phyloP scores from a whole-genome alignment of 1,139 yeast species.

The Taiozyma sp. region DNA sequence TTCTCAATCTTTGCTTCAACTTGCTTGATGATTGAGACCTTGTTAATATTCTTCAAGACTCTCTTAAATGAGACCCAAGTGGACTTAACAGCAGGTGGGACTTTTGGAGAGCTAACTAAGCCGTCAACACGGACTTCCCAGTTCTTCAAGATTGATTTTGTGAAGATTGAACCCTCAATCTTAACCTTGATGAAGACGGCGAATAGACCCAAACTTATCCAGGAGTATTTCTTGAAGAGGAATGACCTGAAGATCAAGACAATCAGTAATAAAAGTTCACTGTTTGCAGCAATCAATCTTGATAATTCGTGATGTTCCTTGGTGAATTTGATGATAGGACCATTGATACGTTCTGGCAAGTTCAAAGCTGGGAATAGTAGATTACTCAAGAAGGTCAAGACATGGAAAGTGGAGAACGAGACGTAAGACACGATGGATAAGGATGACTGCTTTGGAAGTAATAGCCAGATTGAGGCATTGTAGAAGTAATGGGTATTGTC shows the following conservation, averaged over 20 bases:
- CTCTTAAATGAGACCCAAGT: constrained; percentile 57
- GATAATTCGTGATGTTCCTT: constrained; percentile 62
- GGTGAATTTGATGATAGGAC: constrained; percentile 47
- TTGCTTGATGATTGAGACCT: constrained; percentile 14
- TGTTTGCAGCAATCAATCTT: constrained; percentile 62
- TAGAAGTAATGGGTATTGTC: constrained; percentile 65
- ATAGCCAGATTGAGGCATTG: constrained; percentile 52
- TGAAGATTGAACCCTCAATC: constrained; percentile 70
- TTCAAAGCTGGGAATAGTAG: constrained; percentile 64
- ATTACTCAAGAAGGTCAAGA: constrained; percentile 57
- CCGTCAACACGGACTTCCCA: constrained; percentile 73
- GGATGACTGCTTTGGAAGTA: constrained; percentile 46
- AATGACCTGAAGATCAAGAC: constrained; percentile 49
- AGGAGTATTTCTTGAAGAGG: constrained; percentile 58
- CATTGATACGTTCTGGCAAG: constrained; percentile 34
- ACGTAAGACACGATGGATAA: constrained; percentile 61
- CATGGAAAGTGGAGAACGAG: constrained; percentile 69
- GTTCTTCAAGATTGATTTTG: constrained; percentile 63
- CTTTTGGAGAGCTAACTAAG: constrained; percentile 45
- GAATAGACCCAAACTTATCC: constrained; percentile 55
- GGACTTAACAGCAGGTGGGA: constrained; percentile 54
- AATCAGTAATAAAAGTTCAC: constrained; percentile 55
- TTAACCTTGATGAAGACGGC: constrained; percentile 68
- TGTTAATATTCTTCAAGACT: constrained; percentile 26
- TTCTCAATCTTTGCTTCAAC: constrained; percentile 5